A percentile compares a stretch with the other conserved stretches of the same genome.
Evolutionary conservation across 1,284 basidiomycete species (phyloP).

Genomic region (Chalciporus piperatoides): DNA sequence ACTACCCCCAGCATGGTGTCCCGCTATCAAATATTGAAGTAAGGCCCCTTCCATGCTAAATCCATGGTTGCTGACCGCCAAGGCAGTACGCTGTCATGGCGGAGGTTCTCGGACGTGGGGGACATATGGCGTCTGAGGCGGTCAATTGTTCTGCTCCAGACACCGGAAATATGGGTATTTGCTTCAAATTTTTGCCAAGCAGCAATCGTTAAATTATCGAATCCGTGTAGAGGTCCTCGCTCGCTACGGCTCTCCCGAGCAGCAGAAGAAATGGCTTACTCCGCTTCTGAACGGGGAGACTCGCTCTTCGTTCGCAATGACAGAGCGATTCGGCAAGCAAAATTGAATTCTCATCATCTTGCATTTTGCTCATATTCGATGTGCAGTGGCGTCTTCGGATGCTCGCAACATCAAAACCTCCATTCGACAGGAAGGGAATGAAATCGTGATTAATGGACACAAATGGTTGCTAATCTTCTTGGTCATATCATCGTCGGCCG

Average conservation of each 20-base stretch:
- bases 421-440: constrained; percentile 80
- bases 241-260: constrained; percentile 83
- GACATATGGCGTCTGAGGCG: constrained; percentile 78
- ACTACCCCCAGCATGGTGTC: constrained; percentile 88
- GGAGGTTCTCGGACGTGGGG: constrained; percentile 85
- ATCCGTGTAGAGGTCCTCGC: constrained; percentile 82
- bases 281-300: constrained; percentile 92
- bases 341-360: not conserved
- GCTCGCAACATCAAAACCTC: constrained; percentile 94
- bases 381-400: constrained; percentile 86
- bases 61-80: constrained; percentile 2
- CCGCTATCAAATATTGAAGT: constrained; percentile 92
- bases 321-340: constrained; percentile 77
- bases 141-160: constrained; percentile 95
- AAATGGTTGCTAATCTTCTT: constrained; percentile 67
- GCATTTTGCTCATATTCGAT: constrained; percentile 6
- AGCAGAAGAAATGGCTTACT: constrained; percentile 88
- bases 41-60: constrained; percentile 16
- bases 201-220: constrained; percentile 4
- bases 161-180: constrained; percentile 90
- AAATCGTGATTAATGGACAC: constrained; percentile 93
- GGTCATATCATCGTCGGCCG: constrained; percentile 1
- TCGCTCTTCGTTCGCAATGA: constrained; percentile 94
- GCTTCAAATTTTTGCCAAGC: not conserved
- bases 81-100: constrained; percentile 92